phyloP scores from a whole-genome alignment of 352 stramenopile species.

The Blastocystis sp. region DNA sequence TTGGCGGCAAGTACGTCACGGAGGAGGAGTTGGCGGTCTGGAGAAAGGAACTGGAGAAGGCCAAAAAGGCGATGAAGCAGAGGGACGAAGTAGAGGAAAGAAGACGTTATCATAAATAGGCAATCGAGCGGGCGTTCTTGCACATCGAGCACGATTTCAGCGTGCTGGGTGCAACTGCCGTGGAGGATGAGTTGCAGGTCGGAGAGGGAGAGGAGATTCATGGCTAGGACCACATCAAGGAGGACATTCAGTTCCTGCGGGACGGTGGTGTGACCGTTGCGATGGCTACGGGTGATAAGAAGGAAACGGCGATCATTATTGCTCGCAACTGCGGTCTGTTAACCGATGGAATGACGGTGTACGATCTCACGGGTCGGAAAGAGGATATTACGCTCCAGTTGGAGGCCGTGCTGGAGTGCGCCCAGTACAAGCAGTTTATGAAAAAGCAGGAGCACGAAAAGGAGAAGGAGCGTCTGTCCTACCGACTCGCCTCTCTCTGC shows the following conservation, averaged over 20 bases:
- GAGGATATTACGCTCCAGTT: neutral
- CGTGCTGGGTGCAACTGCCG: conserved; percentile 12
- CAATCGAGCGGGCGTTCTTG: conserved; percentile 22
- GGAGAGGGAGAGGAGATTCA: neutral
- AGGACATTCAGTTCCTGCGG: conserved; percentile 45
- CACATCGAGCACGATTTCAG: conserved; percentile 25
- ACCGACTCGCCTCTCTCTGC: neutral
- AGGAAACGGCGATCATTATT: conserved; percentile 53
- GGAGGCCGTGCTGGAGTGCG: neutral
- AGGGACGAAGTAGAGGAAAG: neutral
- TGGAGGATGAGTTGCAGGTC: conserved; percentile 42
- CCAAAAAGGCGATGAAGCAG: conserved; percentile 47
- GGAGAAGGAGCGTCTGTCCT: neutral
- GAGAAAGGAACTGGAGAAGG: conserved; percentile 16
- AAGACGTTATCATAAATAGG: neutral
- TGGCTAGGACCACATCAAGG: conserved; percentile 28
- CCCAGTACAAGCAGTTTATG: neutral
- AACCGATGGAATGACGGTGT: neutral
- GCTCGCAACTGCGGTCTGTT: conserved; percentile 32
- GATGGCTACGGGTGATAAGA: conserved; percentile 54
- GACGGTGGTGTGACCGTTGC: conserved; percentile 25
- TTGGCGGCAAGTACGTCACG: conserved; percentile 7
- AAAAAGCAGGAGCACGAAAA: neutral
- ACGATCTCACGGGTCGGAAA: neutral
- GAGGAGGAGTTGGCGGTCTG: neutral